Evolutionary conservation across 148 eudicot species (phyloP).

Genomic region (Amaranthus cruentus): DNA sequence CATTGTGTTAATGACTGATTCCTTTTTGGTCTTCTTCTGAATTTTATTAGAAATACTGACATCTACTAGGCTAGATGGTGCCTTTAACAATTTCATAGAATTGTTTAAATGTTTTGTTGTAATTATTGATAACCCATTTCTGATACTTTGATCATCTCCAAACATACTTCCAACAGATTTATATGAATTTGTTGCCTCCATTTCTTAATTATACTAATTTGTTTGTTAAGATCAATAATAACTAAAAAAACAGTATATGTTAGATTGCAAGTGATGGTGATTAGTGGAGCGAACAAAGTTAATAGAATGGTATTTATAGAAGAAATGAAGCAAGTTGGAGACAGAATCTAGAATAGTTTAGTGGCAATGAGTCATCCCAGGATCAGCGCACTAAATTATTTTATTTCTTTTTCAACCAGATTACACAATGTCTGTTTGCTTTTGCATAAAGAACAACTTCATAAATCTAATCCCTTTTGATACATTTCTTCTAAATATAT

Average conservation of each 20-base stretch:
- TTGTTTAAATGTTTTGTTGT: background rate
- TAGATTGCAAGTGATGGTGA: too few species aligned
- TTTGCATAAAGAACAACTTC: background rate
- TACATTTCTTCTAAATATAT: background rate
- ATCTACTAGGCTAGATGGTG: background rate
- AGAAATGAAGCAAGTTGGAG: background rate
- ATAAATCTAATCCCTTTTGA: background rate
- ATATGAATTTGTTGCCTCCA: background rate
- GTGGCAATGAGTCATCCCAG: too few species aligned
- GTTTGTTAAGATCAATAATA: background rate
- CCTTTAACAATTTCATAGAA: background rate
- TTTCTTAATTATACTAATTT: background rate
- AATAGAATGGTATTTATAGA: background rate
- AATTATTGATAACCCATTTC: background rate
- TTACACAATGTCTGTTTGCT: background rate
- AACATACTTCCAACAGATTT: background rate
- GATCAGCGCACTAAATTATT: background rate
- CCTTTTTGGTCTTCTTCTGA: background rate
- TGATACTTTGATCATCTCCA: background rate
- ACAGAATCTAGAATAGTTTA: background rate
- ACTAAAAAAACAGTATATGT: background rate
- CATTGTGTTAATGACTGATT: slow-evolving; percentile 14
- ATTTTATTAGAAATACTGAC: background rate
- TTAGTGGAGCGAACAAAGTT: background rate
- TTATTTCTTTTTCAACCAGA: background rate